Base-by-base conservation (phyloP, 2,329 filamentous ascomycete species). In the Rachicladosporium sp. region DNA sequence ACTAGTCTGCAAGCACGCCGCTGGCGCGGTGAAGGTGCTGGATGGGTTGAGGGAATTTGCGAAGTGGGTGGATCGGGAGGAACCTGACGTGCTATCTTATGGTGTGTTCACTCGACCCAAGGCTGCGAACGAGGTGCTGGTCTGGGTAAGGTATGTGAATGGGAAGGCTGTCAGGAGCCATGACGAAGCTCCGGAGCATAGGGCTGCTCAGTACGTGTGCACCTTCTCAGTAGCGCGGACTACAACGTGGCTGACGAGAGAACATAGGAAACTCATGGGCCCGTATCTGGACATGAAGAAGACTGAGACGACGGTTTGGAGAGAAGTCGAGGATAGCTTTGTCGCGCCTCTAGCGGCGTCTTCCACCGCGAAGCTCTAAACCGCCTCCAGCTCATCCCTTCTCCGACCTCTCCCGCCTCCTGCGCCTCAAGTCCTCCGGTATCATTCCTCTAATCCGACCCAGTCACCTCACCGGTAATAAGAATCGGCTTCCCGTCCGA, bases 401-500 rank as follows among this genome's bases (percentile, higher is more conserved):
- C 15, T 19, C 15, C 15, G 15, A 19, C 15, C 15, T 19, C 15
- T 19, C 15, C 15, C 15, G 15, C 15, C 15, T 19, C 15, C 15
- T 19, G 15, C 15, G 15, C 15, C 15, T 19, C 15, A 19, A 19
- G 15, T 19, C n/a, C 11, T 35, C 33, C 3, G 21, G 13, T 10
- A 11, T 31, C 10, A 7, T 12, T 10, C 6, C 30, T 11, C 15
- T 30, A 10, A 36, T 36, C 33, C 41, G 42, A 43, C 15, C 46
- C 52, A 27, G 53, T 49, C 19, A 59, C 42, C 31, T 50, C 48
- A 13, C 57, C 59, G 23, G 45, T 42, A 33, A 60, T 36, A 29
- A 60, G 43, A 7, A 51, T 45, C 3, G 60, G 60, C n/a, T 55
- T 31, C 45, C 56, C 56, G 43, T 61, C 53, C 15, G 47, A 43